Evolutionary conservation across 495 filamentous ascomycete species (phyloP).

Genomic region (Penicillium cosmopolitanum): DNA sequence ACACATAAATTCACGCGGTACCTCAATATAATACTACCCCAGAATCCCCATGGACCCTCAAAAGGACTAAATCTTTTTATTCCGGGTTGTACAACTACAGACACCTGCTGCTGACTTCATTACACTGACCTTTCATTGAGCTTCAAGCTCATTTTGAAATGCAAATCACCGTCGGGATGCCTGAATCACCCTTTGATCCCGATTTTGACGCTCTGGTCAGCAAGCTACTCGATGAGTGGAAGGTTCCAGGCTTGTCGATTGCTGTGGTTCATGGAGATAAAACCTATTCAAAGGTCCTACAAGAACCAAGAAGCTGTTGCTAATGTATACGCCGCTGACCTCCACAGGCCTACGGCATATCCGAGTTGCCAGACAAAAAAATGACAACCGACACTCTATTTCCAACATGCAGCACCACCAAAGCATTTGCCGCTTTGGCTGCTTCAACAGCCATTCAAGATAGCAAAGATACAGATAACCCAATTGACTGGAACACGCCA

Average conservation of each 20-base stretch:
- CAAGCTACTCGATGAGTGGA: conserved; percentile 47
- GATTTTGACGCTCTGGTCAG: conserved; percentile 44
- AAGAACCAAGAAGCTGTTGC: neutral
- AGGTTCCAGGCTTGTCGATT: conserved; percentile 54
- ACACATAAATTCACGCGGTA: neutral
- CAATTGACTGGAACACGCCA: conserved; percentile 53
- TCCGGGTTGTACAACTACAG: neutral
- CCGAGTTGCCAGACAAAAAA: conserved; percentile 37
- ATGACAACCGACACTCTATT: conserved; percentile 52
- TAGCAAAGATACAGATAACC: conserved; percentile 25
- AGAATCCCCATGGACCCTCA: neutral
- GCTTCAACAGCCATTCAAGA: conserved; percentile 51
- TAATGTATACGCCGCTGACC: neutral
- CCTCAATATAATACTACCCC: neutral
- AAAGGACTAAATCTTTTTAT: neutral
- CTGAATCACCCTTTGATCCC: conserved; percentile 21
- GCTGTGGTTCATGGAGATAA: conserved; percentile 49
- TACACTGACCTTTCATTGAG: neutral
- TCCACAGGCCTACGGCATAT: conserved; percentile 55
- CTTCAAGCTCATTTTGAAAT: neutral
- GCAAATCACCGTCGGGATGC: neutral
- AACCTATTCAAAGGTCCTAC: conserved; percentile 47
- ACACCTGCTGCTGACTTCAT: neutral
- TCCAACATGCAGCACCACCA: conserved; percentile 54
- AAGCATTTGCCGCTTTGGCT: conserved; percentile 58